Conservation (phyloP, 768 basidiomycete genomes). For the Tricholoma sp. region DNA sequence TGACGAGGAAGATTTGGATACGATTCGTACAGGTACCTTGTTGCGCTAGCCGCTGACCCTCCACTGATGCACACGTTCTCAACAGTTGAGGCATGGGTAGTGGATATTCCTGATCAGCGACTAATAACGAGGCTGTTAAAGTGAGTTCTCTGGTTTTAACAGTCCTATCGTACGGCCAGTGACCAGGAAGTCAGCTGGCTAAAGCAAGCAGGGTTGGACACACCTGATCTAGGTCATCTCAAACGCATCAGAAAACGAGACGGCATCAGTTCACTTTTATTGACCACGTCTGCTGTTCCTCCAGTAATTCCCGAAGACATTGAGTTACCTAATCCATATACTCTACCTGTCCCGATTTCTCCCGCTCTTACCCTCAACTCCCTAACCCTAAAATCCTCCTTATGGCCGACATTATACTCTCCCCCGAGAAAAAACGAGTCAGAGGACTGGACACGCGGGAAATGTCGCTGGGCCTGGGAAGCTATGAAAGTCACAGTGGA, state of each 20-base stretch:
- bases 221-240: slow-evolving; percentile 61
- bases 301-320: slow-evolving; percentile 49
- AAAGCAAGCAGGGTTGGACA: slow-evolving; percentile 56
- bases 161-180: background rate
- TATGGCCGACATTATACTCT: slow-evolving; percentile 86
- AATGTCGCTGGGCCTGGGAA: slow-evolving; percentile 69
- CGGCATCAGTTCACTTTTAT: slow-evolving; percentile 47
- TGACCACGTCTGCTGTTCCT: slow-evolving; percentile 33
- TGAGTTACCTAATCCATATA: slow-evolving; percentile 48
- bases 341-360: slow-evolving; percentile 55
- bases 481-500: slow-evolving; percentile 53
- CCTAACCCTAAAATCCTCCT: slow-evolving; percentile 54
- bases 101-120: slow-evolving; percentile 62
- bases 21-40: slow-evolving; percentile 50
- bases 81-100: slow-evolving; percentile 71
- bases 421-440: slow-evolving; percentile 65
- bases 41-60: background rate
- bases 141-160: slow-evolving; percentile 29
- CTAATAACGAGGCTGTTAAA: slow-evolving; percentile 58
- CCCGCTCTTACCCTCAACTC: slow-evolving; percentile 67
- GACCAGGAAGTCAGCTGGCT: slow-evolving; percentile 53
- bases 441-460: slow-evolving; percentile 61
- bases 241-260: slow-evolving; percentile 66
- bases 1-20: slow-evolving; percentile 57
- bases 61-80: background rate